A percentile compares a stretch with the other conserved stretches of the same genome.
Conservation (phyloP, 164 flowering plant genomes). For the Protea cynaroides region DNA sequence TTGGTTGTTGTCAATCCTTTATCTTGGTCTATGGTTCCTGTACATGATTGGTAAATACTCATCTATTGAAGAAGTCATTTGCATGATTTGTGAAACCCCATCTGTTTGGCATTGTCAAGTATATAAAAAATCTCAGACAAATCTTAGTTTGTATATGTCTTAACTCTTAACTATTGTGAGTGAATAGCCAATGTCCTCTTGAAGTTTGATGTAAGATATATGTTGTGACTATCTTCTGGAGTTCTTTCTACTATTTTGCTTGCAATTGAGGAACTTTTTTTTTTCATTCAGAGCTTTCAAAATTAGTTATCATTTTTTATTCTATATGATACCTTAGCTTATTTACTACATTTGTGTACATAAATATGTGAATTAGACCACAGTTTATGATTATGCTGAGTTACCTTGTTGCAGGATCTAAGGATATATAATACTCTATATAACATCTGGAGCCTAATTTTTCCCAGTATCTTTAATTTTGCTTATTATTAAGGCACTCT, state of each 20-base stretch:
- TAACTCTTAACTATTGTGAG: too few species aligned
- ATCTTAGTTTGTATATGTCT: too few species aligned
- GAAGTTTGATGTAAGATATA: background rate
- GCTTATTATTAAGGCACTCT: background rate
- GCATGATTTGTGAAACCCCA: background rate
- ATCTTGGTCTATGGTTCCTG: slow-evolving; percentile 84
- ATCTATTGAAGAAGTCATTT: background rate
- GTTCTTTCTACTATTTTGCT: too few species aligned
- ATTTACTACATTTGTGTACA: background rate
- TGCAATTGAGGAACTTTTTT: background rate
- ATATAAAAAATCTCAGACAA: background rate
- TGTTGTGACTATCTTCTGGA: background rate
- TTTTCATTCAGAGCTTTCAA: too few species aligned
- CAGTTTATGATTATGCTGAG: background rate
- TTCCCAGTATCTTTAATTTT: background rate
- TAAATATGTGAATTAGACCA: background rate
- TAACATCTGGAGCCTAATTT: background rate
- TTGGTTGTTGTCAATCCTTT: slow-evolving; percentile 59
- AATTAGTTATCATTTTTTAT: background rate
- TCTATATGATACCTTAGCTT: background rate
- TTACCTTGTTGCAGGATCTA: too few species aligned
- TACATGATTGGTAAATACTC: slow-evolving; percentile 64
- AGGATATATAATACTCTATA: background rate
- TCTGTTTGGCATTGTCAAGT: background rate
- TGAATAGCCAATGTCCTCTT: background rate